phyloP scores from a whole-genome alignment of 2,329 filamentous ascomycete species.

The Cordyceps javanica region DNA sequence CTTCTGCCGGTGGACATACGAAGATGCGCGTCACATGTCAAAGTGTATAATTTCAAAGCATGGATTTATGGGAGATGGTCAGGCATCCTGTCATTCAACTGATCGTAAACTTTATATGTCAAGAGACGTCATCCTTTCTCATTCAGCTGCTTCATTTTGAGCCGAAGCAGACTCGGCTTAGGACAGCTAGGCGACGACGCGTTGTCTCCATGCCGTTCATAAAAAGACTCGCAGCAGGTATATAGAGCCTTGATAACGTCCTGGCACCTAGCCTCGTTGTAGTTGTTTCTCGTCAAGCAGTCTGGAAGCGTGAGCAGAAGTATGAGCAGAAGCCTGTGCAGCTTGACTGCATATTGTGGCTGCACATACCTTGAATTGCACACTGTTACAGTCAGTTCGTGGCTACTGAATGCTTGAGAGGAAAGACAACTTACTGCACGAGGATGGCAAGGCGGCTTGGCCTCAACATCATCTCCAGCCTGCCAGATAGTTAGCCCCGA shows the following conservation, averaged over 20 bases:
- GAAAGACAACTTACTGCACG: conserved; percentile 58
- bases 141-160: conserved; percentile 78
- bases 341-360: not conserved
- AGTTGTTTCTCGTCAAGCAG: conserved; percentile 78
- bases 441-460: conserved; percentile 77
- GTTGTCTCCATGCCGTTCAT: conserved; percentile 68
- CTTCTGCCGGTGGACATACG: conserved; percentile 38
- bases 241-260: conserved; percentile 77
- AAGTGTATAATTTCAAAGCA: not conserved
- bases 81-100: too few relatives aligned
- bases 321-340: too few relatives aligned
- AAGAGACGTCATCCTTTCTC: conserved; percentile 16
- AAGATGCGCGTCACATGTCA: conserved; percentile 40
- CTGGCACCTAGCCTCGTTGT: conserved; percentile 79
- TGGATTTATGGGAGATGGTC: not conserved
- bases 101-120: not conserved
- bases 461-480: conserved; percentile 58
- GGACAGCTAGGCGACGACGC: conserved; percentile 80
- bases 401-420: not conserved
- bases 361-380: conserved; percentile 70
- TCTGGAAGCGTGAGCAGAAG: conserved; percentile 42
- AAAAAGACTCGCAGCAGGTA: conserved; percentile 88
- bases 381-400: conserved; percentile 48
- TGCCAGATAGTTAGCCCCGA: conserved; percentile 6
- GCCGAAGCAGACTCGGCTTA: conserved; percentile 66